Percentiles rank a stretch among this genome's conserved stretches.
Conservation (phyloP, 805 yeast species). For the Wickerhamomyces chaumierensis region DNA sequence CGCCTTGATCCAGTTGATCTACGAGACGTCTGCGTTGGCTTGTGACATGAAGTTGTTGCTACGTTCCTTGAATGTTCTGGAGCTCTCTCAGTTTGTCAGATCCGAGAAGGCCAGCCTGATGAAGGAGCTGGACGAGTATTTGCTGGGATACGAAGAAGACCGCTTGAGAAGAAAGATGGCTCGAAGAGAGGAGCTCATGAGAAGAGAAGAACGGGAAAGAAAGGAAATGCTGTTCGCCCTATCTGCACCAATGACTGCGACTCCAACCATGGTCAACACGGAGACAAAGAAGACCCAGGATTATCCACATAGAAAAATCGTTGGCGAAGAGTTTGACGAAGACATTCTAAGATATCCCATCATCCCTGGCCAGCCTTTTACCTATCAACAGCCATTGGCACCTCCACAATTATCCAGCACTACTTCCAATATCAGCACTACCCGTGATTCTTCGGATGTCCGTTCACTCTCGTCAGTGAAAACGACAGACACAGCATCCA, state of each 20-base stretch:
- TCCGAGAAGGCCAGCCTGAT: conserved; percentile 17
- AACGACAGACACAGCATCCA: too few species aligned
- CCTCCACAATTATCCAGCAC: not conserved
- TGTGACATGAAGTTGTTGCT: conserved; percentile 56
- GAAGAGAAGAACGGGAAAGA: not conserved
- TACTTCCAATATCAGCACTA: not conserved
- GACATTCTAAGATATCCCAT: not conserved
- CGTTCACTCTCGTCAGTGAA: not conserved
- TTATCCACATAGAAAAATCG: not conserved
- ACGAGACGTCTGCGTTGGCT: conserved; percentile 49
- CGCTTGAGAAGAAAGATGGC: not conserved
- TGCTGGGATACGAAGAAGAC: conserved; percentile 1
- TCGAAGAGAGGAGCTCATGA: not conserved
- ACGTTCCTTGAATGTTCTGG: conserved; percentile 41
- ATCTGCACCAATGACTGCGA: too few species aligned
- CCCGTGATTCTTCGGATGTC: not conserved
- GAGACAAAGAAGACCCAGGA: not conserved
- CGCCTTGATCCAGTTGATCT: conserved; percentile 43
- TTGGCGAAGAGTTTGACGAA: not conserved
- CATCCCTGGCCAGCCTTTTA: too few species aligned
- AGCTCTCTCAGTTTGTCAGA: conserved; percentile 32
- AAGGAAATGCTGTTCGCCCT: not conserved
- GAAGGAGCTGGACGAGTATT: conserved; percentile 9
- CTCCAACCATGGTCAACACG: too few species aligned
- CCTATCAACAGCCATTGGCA: too few species aligned